phyloP scores from a whole-genome alignment of 2,329 filamentous ascomycete species.

The Endothia cerciana region DNA sequence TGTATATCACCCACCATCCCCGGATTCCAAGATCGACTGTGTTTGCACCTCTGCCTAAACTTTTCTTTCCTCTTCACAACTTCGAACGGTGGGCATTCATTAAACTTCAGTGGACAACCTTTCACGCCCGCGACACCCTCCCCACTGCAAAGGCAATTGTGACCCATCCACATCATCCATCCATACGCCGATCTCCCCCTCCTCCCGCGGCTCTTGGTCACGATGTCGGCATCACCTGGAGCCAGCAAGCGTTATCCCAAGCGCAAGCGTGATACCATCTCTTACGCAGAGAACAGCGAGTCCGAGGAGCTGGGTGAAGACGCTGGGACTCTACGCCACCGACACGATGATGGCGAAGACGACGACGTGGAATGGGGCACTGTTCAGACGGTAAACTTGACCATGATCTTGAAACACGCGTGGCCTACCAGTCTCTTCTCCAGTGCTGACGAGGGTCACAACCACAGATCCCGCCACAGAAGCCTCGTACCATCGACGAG shows the following conservation, averaged over 20 bases:
- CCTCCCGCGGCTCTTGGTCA: no score
- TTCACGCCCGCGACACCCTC: neutral
- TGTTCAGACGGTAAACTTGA: neutral
- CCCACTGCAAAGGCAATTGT: neutral
- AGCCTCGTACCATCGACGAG: neutral
- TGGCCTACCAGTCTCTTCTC: neutral
- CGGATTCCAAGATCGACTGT: neutral
- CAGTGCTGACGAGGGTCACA: neutral
- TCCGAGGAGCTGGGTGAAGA: neutral
- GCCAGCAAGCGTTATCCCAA: neutral
- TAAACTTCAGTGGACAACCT: neutral
- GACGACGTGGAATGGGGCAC: neutral
- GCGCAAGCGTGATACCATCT: neutral
- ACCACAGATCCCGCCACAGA: neutral
- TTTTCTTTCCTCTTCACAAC: neutral
- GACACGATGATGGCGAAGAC: neutral
- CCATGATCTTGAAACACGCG: neutral
- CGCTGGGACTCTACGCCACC: neutral
- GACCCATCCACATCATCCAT: neutral
- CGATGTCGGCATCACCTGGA: neutral
- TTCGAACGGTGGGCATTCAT: neutral
- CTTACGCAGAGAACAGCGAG: neutral
- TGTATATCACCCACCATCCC: neutral
- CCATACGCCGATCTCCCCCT: neutral
- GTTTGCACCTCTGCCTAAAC: neutral